These are phyloP conservation scores for Colletotrichum echinochloae DNA, from an alignment of 2,329 filamentous ascomycete species.

Conservation along the genomic window DNA sequence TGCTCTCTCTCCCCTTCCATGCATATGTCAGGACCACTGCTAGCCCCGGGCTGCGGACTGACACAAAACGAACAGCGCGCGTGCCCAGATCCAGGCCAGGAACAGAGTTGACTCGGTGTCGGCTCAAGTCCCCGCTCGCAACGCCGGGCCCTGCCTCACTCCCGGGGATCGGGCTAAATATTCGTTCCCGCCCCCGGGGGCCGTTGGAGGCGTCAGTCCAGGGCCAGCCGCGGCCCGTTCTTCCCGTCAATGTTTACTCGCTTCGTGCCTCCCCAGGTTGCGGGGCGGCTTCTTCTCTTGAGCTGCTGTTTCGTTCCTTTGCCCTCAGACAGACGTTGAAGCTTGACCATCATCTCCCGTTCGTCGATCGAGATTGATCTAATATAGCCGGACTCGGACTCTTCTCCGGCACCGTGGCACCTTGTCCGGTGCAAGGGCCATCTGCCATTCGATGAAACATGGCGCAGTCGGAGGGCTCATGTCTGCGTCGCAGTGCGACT, in stretches of 20 bases:
- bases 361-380: too few species aligned
- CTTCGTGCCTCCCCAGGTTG: background rate
- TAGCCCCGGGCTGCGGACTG: background rate
- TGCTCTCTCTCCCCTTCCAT: too few species aligned
- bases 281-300: background rate
- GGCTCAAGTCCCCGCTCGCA: background rate
- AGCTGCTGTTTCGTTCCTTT: slow-evolving; percentile 2
- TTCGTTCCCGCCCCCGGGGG: too few species aligned
- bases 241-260: slow-evolving; percentile 7
- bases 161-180: background rate
- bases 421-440: too few species aligned
- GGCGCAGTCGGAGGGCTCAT: too few species aligned
- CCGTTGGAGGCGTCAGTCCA: background rate
- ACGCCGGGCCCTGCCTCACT: background rate
- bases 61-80: background rate
- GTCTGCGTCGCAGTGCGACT: too few species aligned
- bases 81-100: background rate
- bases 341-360: too few species aligned
- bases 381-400: too few species aligned
- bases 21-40: background rate
- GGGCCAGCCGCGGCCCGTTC: background rate
- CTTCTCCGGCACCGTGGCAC: too few species aligned
- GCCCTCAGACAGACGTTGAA: too few species aligned
- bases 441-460: too few species aligned
- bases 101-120: slow-evolving; percentile 6